Percentiles rank a stretch among this genome's conserved stretches.
Conservation (phyloP, 352 stramenopile genomes). For the Pythium scleroteichum region DNA sequence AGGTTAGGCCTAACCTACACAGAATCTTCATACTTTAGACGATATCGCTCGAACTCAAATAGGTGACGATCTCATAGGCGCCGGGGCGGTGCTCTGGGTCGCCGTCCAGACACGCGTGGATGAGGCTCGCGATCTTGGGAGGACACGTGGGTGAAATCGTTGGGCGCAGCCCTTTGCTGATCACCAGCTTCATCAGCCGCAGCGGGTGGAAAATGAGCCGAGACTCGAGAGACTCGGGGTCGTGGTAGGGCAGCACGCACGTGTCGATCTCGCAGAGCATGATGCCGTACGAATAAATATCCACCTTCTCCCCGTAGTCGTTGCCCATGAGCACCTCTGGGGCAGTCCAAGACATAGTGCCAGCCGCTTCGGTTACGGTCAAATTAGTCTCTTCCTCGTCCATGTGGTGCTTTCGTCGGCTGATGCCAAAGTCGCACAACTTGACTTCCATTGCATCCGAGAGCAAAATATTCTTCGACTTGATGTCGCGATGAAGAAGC, state of each 20-base stretch:
- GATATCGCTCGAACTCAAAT: constrained; percentile 17
- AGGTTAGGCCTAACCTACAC: background rate
- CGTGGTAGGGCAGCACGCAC: constrained; percentile 66
- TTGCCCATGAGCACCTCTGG: constrained; percentile 65
- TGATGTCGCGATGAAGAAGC: constrained; percentile 86
- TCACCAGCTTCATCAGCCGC: constrained; percentile 55
- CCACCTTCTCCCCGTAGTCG: constrained; percentile 71
- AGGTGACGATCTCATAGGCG: constrained; percentile 41
- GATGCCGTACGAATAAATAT: constrained; percentile 80
- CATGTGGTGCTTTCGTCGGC: constrained; percentile 43
- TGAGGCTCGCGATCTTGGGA: constrained; percentile 57
- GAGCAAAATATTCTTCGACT: constrained; percentile 88
- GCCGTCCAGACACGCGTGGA: constrained; percentile 51
- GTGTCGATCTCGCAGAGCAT: constrained; percentile 75
- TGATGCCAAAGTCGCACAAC: constrained; percentile 55
- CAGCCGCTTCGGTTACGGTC: constrained; percentile 49
- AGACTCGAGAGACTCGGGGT: constrained; percentile 41
- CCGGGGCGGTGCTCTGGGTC: constrained; percentile 52
- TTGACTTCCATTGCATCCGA: constrained; percentile 51
- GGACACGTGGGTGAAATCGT: constrained; percentile 55
- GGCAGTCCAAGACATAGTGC: constrained; percentile 67
- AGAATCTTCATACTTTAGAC: constrained; percentile 14
- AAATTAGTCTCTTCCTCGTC: constrained; percentile 45
- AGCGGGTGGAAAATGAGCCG: constrained; percentile 55
- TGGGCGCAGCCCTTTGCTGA: constrained; percentile 52